Evolutionary conservation across 495 filamentous ascomycete genomes (phyloP).

Genomic region (Corynascus novoguineensis): DNA sequence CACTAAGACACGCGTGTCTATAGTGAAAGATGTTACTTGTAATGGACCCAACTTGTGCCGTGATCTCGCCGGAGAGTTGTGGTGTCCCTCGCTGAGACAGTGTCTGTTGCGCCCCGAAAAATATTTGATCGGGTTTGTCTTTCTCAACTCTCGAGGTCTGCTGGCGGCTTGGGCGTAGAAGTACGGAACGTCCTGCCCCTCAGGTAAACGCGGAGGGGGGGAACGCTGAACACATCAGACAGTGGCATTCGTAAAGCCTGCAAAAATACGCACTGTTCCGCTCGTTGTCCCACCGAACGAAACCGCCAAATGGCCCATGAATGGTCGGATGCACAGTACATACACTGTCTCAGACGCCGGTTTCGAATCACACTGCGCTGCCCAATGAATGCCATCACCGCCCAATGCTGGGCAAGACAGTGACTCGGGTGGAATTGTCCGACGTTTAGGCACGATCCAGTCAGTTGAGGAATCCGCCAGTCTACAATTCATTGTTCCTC

Average conservation of each 20-base stretch:
- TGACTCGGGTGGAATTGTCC: background rate
- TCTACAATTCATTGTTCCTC: background rate
- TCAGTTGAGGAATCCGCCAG: background rate
- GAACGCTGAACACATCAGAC: constrained; percentile 11
- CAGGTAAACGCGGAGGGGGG: too few species aligned
- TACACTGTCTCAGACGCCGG: background rate
- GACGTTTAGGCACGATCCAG: constrained; percentile 1
- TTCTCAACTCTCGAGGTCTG: too few species aligned
- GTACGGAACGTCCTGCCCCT: too few species aligned
- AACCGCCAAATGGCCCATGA: background rate
- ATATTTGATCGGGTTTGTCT: too few species aligned
- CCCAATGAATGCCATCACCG: constrained; percentile 9
- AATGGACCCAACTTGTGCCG: too few species aligned
- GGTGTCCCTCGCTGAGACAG: background rate
- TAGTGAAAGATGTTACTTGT: too few species aligned
- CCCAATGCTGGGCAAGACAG: constrained; percentile 5
- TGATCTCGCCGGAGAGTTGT: too few species aligned
- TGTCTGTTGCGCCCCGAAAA: too few species aligned
- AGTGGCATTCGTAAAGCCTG: background rate
- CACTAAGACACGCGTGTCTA: background rate
- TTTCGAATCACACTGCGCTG: constrained; percentile 7
- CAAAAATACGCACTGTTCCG: background rate
- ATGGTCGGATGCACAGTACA: background rate
- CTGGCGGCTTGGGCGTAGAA: too few species aligned
- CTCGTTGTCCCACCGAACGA: background rate